These are phyloP conservation scores for Debaryomyces robertsiae DNA, from an alignment of 1,139 yeast species.

Conservation along the genomic window DNA sequence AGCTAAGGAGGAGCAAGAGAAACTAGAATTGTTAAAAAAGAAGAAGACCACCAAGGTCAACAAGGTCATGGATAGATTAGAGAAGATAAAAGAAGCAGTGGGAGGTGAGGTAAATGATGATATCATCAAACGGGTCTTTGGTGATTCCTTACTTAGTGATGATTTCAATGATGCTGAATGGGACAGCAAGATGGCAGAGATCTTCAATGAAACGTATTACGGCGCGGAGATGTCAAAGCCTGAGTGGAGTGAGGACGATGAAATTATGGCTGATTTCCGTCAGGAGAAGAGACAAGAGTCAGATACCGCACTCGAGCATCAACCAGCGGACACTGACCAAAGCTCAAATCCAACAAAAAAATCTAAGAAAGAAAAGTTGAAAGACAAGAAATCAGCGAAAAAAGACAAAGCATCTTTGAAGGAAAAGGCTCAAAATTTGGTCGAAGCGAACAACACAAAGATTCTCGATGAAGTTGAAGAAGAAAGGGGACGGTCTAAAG, in stretches of 20 bases:
- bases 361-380: constrained; percentile 51
- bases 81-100: constrained; percentile 76
- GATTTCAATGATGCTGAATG: constrained; percentile 92
- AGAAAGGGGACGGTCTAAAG: constrained; percentile 55
- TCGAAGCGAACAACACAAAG: constrained; percentile 45
- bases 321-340: constrained; percentile 17
- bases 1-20: constrained; percentile 53
- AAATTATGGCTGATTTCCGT: constrained; percentile 27
- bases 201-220: constrained; percentile 83
- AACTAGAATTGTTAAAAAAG: constrained; percentile 65
- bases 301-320: constrained; percentile 45
- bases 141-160: constrained; percentile 74
- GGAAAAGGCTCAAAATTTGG: constrained; percentile 71
- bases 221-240: constrained; percentile 53
- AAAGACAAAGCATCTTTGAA: constrained; percentile 62
- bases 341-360: constrained; percentile 28
- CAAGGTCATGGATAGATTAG: constrained; percentile 74
- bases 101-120: constrained; percentile 75
- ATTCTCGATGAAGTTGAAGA: constrained; percentile 67
- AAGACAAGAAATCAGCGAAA: constrained; percentile 62
- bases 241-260: constrained; percentile 39
- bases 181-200: constrained; percentile 84
- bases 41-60: constrained; percentile 76
- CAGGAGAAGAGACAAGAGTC: constrained; percentile 26
- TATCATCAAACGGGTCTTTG: constrained; percentile 63